Conservation (phyloP, 306 rosid genomes). For the Prosopis cineraria region DNA sequence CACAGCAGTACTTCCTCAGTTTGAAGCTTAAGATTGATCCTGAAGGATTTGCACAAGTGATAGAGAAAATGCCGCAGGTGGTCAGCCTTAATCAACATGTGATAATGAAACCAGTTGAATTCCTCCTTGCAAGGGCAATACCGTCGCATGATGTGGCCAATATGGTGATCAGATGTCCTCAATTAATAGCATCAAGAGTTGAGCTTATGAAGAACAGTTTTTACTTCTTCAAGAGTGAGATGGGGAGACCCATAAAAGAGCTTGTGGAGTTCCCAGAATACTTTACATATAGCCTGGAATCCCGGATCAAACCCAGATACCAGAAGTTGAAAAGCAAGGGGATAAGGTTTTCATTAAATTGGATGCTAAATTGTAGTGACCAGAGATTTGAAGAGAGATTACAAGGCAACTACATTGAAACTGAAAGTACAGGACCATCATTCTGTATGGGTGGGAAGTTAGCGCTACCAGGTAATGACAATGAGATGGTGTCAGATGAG, state of each 20-base stretch:
- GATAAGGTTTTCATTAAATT: constrained; percentile 71
- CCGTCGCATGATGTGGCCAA: constrained; percentile 61
- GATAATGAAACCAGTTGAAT: constrained; percentile 79
- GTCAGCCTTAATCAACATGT: constrained; percentile 83
- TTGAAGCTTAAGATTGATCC: constrained; percentile 93
- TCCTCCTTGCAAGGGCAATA: constrained; percentile 69
- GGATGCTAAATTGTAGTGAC: constrained; percentile 94
- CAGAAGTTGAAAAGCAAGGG: constrained; percentile 72
- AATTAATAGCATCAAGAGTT: constrained; percentile 60
- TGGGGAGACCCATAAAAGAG: constrained; percentile 80
- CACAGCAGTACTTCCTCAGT: constrained; percentile 81
- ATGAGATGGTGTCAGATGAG: constrained; percentile 71
- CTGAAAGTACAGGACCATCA: constrained; percentile 72
- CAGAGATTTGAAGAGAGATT: constrained; percentile 93
- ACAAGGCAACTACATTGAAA: constrained; percentile 79
- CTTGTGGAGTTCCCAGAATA: constrained; percentile 87
- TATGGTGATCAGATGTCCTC: constrained; percentile 85
- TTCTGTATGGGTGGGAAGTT: constrained; percentile 88
- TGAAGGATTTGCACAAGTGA: constrained; percentile 69
- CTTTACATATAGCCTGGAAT: constrained; percentile 92
- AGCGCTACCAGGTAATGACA: constrained; percentile 68
- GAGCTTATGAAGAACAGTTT: constrained; percentile 86
- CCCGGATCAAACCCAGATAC: constrained; percentile 89
- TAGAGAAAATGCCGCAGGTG: constrained; percentile 95
- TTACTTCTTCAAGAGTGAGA: constrained; percentile 86